Base-by-base conservation (phyloP, 495 filamentous ascomycete species). In the Hamigera avellanea region DNA sequence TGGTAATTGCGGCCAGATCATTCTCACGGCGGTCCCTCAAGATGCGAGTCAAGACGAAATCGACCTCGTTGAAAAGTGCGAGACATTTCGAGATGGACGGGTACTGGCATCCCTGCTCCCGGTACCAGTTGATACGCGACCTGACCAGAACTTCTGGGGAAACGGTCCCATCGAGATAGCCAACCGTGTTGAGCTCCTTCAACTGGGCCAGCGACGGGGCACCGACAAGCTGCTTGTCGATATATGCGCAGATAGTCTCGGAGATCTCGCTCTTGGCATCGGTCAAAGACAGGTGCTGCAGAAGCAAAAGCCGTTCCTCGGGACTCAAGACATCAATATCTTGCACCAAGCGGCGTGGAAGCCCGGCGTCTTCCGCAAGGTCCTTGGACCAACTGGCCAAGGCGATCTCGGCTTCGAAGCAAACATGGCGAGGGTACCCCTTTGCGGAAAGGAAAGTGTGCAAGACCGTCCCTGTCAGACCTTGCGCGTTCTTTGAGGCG, bases 361-460 rank as follows among this genome's bases (percentile, higher is more conserved):
- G 53, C 13, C 48, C 48, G 27, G 52, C 50, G 4, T 52, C 42
- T 5, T 52, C 48, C 18, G 49, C 54, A 4, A 59, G 27, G 40
- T 56, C 48, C n/a, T 56, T 48, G 7, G 48, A 59, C 53, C 55
- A 62, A 29, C 52, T 52, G 4, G 57, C 53, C 17, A 76, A 53
- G 6, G 59, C 56, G 4, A 59, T 48, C 47, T 78, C 74, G 0
- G 56, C 54, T 36, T 69, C 57, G 33, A 73, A 70, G 42, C 72
- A 73, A 32, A 71, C 51, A 36, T 68, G 58, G 5, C 74, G 60
- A 7, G 61, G 49, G 32, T 65, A 67, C 5, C 58, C 57, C 32
- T 62, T 62, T 12, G 59, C 64, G 3, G 71, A 73, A 0, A 78
- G 46, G 42, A 70, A 77, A 0, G 73, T 72, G 40, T 78, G 74